Evolutionary conservation across 2,329 filamentous ascomycete species (phyloP), one percentile per base, ranked within the genome.

Genomic region (Incumbomyces lentus): DNA sequence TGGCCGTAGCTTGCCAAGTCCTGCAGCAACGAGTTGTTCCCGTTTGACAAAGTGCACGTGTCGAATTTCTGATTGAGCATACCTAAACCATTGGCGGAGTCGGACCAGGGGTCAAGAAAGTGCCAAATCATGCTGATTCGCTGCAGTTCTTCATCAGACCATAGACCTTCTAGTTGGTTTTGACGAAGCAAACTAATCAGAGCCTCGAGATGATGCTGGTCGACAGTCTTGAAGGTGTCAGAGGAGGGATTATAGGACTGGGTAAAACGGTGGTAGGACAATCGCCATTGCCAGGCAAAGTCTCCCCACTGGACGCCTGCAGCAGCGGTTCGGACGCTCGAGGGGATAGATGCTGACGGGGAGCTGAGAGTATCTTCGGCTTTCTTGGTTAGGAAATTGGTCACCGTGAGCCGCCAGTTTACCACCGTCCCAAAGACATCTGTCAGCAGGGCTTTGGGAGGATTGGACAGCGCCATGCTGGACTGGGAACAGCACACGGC

Each of bases 401-500:
- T 76, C 16, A 92, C 77, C 1, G 79, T 78, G 33, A 69, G 70
- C 47, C 84, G 81, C 84, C 85, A 90, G 68, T 90, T 75, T 38
- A 92, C 85, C 52, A 82, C 78, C 1, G 86, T 92, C 54, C 84
- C 84, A 62, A 89, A 88, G 56, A 87, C 76, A 65, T 88, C 84
- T 59, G 86, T 87, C 45, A 81, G 72, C 30, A 88, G 68, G 6
- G 76, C 82, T 54, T 78, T 78, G 52, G 66, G 65, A 7, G 61
- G 58, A 39, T 52, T 49, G 30, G 55, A 46, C 4, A 48, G 44
- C 26, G 54, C 52, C 57, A 59, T 60, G 36, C 26, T 48, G 22
- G 22, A 4, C 4, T 26, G 22, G 22, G 8, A 26, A 26, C n/a
- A n/a, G n/a, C n/a, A n/a, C n/a, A n/a, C n/a, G n/a, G n/a, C n/a